Conservation (phyloP, 495 filamentous ascomycete genomes). For the Penicilliopsis zonata region DNA sequence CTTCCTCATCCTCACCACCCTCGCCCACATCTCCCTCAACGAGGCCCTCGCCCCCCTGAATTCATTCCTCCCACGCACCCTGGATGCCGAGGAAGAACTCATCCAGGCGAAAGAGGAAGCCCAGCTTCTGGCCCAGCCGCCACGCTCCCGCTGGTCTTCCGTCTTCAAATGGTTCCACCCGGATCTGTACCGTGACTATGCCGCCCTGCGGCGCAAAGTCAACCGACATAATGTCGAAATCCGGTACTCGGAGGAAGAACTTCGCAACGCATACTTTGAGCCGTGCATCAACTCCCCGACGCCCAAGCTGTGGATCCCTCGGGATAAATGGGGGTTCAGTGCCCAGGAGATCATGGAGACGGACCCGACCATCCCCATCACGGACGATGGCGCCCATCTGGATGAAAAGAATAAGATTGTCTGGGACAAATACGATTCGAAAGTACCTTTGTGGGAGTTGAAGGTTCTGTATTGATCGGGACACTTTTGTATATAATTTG, state of each 20-base stretch:
- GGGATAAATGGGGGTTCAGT: slow-evolving; percentile 52
- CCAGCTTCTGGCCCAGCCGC: slow-evolving; percentile 2
- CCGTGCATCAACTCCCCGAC: slow-evolving; percentile 49
- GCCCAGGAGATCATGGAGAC: slow-evolving; percentile 50
- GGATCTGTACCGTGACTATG: slow-evolving; percentile 61
- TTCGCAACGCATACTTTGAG: slow-evolving; percentile 49
- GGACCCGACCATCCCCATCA: slow-evolving; percentile 38
- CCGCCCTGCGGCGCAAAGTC: slow-evolving; percentile 53
- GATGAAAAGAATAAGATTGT: slow-evolving; percentile 49
- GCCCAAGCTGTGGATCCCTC: slow-evolving; percentile 58
- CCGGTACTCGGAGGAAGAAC: slow-evolving; percentile 42
- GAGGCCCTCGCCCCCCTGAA: slow-evolving; percentile 60
- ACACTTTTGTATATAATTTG: background rate
- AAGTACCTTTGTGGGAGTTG: slow-evolving; percentile 25
- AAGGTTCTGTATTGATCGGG: slow-evolving; percentile 24
- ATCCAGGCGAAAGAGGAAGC: slow-evolving; percentile 25
- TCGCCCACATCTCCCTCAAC: slow-evolving; percentile 71
- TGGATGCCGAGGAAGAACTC: slow-evolving; percentile 34
- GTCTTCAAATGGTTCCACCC: slow-evolving; percentile 66
- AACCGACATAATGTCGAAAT: slow-evolving; percentile 43
- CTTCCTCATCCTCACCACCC: slow-evolving; percentile 63
- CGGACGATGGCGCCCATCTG: slow-evolving; percentile 52
- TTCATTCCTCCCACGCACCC: slow-evolving; percentile 55
- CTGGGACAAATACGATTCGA: slow-evolving; percentile 40
- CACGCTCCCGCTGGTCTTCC: background rate